Percentiles rank a stretch among this genome's conserved stretches.
Conservation (phyloP, 2,329 filamentous ascomycete genomes). For the Aspergillus felis region DNA sequence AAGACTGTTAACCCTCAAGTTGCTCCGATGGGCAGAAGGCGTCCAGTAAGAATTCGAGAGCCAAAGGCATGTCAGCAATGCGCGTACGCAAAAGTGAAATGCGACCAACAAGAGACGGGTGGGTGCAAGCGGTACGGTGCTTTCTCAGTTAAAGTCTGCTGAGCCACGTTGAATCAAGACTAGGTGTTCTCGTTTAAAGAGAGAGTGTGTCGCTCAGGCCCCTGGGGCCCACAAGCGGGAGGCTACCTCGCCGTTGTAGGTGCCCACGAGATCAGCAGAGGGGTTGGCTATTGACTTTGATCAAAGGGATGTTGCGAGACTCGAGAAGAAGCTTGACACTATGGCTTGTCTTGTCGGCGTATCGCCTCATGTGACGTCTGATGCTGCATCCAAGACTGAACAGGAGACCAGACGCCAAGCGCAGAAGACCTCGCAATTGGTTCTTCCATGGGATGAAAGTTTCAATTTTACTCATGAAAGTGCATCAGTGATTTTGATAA, state of each 20-base stretch:
- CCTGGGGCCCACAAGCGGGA: constrained; percentile 23
- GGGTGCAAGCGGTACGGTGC: background rate
- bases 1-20: background rate
- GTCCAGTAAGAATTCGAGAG: background rate
- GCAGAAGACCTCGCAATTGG: constrained; percentile 10
- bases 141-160: background rate
- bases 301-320: constrained; percentile 18
- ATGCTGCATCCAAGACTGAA: background rate
- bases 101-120: background rate
- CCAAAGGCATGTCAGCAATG: constrained; percentile 3
- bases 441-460: constrained; percentile 1
- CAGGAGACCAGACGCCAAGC: background rate
- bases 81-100: background rate
- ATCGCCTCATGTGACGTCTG: background rate
- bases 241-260: background rate
- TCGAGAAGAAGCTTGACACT: constrained; percentile 26
- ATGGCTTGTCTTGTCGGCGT: constrained; percentile 19
- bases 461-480: constrained; percentile 7
- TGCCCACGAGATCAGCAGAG: background rate
- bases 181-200: constrained; percentile 27
- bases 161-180: background rate
- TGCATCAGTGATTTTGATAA: constrained; percentile 10
- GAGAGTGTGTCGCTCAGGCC: constrained; percentile 21
- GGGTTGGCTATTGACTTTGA: background rate
- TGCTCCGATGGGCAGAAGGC: background rate